Evolutionary conservation across 208 protist species (phyloP).

Genomic region (Leishmania tropica): DNA sequence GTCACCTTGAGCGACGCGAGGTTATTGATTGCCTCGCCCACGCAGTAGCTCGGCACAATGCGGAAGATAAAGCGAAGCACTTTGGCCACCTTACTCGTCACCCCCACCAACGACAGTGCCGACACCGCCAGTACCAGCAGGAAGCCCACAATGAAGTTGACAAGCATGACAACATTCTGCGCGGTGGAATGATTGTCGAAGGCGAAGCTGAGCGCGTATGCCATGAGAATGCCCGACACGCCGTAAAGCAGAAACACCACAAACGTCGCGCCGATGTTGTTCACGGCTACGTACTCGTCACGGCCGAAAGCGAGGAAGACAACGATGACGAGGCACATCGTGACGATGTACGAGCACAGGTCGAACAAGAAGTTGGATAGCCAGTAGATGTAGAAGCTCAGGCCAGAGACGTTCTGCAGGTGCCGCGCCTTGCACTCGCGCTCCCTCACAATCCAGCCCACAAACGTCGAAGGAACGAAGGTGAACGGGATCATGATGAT

Average conservation of each 20-base stretch:
- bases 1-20: slow-evolving; percentile 24
- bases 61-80: slow-evolving; percentile 42
- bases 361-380: slow-evolving; percentile 60
- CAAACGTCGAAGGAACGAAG: slow-evolving; percentile 52
- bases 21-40: slow-evolving; percentile 57
- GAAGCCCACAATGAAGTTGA: slow-evolving; percentile 53
- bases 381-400: slow-evolving; percentile 62
- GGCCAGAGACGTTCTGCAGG: slow-evolving; percentile 66
- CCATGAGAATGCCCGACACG: slow-evolving; percentile 16
- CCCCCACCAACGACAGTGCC: slow-evolving; percentile 17
- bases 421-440: slow-evolving; percentile 58
- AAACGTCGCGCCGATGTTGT: slow-evolving; percentile 26
- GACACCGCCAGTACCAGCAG: slow-evolving; percentile 39
- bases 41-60: slow-evolving; percentile 46
- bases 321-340: slow-evolving; percentile 28
- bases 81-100: no score
- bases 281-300: slow-evolving; percentile 36
- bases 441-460: slow-evolving; percentile 77
- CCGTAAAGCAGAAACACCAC: slow-evolving; percentile 46
- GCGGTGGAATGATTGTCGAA: slow-evolving; percentile 47
- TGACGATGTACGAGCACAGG: slow-evolving; percentile 38
- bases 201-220: slow-evolving; percentile 50
- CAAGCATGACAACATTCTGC: slow-evolving; percentile 39
- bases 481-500: slow-evolving; percentile 66
- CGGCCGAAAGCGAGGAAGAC: slow-evolving; percentile 43